These are phyloP conservation scores for Calycina marina DNA, from an alignment of 2,329 filamentous ascomycete species.

Conservation along the genomic window DNA sequence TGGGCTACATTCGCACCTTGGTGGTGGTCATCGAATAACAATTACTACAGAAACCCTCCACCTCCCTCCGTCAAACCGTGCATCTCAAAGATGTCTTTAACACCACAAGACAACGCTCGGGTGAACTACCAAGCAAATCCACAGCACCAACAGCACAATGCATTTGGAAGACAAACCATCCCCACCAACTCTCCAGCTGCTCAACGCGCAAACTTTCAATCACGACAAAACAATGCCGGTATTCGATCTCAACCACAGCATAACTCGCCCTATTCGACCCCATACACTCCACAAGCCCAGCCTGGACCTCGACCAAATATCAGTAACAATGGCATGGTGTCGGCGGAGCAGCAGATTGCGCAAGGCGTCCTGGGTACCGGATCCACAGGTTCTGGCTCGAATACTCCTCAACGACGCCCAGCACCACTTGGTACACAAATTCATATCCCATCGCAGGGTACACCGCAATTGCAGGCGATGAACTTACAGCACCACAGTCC, in stretches of 20 bases:
- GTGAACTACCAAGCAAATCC: slow-evolving; percentile 13
- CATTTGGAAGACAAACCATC: slow-evolving; percentile 14
- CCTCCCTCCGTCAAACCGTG: slow-evolving; percentile 1
- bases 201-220: slow-evolving; percentile 7
- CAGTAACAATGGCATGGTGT: slow-evolving; percentile 9
- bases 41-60: slow-evolving; percentile 12
- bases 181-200: slow-evolving; percentile 15
- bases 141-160: slow-evolving; percentile 8
- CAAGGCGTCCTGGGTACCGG: slow-evolving; percentile 20
- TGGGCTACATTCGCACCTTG: neutral
- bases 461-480: slow-evolving; percentile 17
- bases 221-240: neutral
- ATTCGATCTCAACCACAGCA: slow-evolving; percentile 13
- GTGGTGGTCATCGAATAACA: neutral
- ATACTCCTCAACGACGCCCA: slow-evolving; percentile 20
- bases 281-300: slow-evolving; percentile 17
- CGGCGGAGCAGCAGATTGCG: slow-evolving; percentile 23
- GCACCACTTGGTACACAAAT: slow-evolving; percentile 20
- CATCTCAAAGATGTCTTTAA: slow-evolving; percentile 17
- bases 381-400: slow-evolving; percentile 12
- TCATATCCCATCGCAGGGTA: slow-evolving; percentile 18
- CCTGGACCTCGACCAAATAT: slow-evolving; percentile 13
- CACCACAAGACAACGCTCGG: slow-evolving; percentile 17
- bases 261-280: slow-evolving; percentile 20
- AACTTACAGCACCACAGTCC: slow-evolving; percentile 20